A percentile compares a stretch with the other conserved stretches of the same genome.
phyloP scores from a whole-genome alignment of 495 filamentous ascomycete species.

The Beverwykella pulmonaria region DNA sequence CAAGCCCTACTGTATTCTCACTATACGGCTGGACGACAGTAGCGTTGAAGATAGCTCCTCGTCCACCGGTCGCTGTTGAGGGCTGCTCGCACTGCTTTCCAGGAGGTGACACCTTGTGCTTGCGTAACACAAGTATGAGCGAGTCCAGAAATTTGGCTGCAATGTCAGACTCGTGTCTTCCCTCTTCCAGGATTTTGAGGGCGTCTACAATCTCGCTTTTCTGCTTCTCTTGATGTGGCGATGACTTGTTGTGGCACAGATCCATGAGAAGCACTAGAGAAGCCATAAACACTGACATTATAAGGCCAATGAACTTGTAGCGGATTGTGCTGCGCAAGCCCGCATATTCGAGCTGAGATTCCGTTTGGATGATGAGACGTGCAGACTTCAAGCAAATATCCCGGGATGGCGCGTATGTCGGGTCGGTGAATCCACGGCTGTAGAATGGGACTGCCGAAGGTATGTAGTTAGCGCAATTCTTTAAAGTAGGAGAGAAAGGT shows the following conservation, averaged over 20 bases:
- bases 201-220: slow-evolving; percentile 51
- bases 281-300: slow-evolving; percentile 47
- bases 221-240: slow-evolving; percentile 44
- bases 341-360: not conserved
- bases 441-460: not conserved
- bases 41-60: no score
- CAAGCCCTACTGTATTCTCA: no score
- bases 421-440: slow-evolving; percentile 34
- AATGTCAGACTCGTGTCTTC: slow-evolving; percentile 44
- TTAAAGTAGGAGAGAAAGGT: no score
- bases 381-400: slow-evolving; percentile 37
- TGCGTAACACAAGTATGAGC: slow-evolving; percentile 43
- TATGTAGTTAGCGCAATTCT: no score
- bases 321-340: not conserved
- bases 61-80: no score
- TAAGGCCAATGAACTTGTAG: not conserved
- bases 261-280: slow-evolving; percentile 53
- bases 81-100: not conserved
- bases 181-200: slow-evolving; percentile 51
- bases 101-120: slow-evolving; percentile 37
- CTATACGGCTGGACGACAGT: not conserved
- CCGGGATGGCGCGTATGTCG: slow-evolving; percentile 43
- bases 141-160: slow-evolving; percentile 45
- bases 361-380: not conserved
- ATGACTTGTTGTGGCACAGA: slow-evolving; percentile 48